Evolutionary conservation across 768 basidiomycete species (phyloP).

Genomic region (Mycena venus): DNA sequence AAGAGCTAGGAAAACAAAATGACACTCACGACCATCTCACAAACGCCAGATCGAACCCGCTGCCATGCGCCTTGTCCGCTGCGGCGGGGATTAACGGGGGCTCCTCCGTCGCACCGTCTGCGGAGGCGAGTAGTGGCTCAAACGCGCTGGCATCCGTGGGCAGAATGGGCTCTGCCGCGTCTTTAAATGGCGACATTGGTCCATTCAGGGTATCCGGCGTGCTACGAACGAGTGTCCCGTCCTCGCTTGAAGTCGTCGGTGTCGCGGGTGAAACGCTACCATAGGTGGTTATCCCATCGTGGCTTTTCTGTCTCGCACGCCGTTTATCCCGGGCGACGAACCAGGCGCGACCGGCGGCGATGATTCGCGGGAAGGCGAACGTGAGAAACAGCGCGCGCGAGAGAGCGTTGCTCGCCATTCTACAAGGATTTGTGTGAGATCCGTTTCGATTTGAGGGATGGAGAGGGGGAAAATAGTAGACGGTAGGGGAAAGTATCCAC

Average conservation of each 20-base stretch:
- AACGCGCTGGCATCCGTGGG: background rate
- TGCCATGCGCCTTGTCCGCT: conserved; percentile 1
- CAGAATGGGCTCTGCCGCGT: background rate
- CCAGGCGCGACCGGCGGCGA: background rate
- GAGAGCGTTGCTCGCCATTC: background rate
- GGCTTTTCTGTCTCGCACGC: background rate
- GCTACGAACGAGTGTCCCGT: background rate
- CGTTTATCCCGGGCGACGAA: background rate
- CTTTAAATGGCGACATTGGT: too few relatives aligned
- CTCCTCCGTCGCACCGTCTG: background rate
- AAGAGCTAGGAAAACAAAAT: background rate
- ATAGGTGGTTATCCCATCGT: background rate
- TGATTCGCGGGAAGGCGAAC: conserved; percentile 7
- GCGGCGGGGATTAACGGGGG: background rate
- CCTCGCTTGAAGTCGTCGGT: background rate
- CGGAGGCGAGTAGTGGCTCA: background rate
- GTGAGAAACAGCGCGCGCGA: conserved; percentile 19
- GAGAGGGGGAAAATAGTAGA: too few relatives aligned
- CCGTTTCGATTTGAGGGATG: too few relatives aligned
- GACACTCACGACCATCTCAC: conserved; percentile 22
- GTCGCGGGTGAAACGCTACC: too few relatives aligned
- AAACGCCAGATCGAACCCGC: conserved; percentile 18
- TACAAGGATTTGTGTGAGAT: background rate
- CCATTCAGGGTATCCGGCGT: too few relatives aligned
- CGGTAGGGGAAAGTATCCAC: too few relatives aligned